Base-by-base conservation (phyloP, 768 basidiomycete genomes). In the Termitomyces sp. region DNA sequence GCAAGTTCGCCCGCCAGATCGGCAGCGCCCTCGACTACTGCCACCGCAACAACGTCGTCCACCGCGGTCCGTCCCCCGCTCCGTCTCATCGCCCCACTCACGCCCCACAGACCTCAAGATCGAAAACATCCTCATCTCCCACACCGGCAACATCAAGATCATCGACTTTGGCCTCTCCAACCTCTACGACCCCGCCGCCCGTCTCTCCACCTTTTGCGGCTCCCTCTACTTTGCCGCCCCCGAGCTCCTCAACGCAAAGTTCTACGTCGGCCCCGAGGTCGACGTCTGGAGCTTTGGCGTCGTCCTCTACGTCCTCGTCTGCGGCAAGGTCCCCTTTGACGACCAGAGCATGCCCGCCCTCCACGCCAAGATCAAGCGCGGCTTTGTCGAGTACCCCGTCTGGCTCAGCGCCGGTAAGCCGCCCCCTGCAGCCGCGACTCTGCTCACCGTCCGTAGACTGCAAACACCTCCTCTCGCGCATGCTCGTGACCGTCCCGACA, bases 251-350 rank as follows among this genome's bases (percentile, higher is more conserved):
- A 98, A 98, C 66, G 97, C 97, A 26, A 92, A 93, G 67, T 88
- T 93, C 13, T 99, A 98, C 70, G 94, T 92, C 0, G 96, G 97
- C 0, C 97, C 97, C 15, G 96, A 98, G 70, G 97, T 98, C 57
- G 97, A 98, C 66, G 88, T 99, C 4, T 99, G 97, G 97, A 94
- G 92, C 68, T 98, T 99, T 63, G 96, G 97, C 10, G 95, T 99
- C 62, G 97, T 99, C 6, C 82, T 99, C 26, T 98, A 98, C 66
- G 94, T 97, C 20, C 81, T 99, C 52, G 95, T 99, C 0, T 99
- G 96, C 68, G 97, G 97, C 49, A 98, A 97, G 74, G 97, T 99
- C 3, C 96, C 97, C 0, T 98, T 99, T 69, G 97, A 99, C 66
- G 97, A 99, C 70, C 94, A 98, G 73, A 94, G 90, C 69, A 99